Evolutionary conservation across 352 stramenopile species (phyloP).

Genomic region (Pythium vanterpoolii): DNA sequence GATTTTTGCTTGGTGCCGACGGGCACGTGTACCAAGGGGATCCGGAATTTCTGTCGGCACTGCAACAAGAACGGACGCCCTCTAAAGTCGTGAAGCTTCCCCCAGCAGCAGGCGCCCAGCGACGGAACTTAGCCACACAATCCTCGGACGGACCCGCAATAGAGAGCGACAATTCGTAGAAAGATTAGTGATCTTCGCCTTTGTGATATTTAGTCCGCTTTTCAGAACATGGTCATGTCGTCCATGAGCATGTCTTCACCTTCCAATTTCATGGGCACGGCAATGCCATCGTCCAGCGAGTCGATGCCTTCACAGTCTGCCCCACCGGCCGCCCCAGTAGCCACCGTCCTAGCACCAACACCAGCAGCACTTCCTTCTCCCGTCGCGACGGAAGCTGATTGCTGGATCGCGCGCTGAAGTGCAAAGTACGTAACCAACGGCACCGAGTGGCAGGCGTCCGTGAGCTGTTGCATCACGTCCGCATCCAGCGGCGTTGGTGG

Average conservation of each 20-base stretch:
- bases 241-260: slow-evolving; percentile 81
- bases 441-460: slow-evolving; percentile 62
- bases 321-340: slow-evolving; percentile 21
- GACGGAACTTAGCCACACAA: slow-evolving; percentile 17
- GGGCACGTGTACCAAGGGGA: slow-evolving; percentile 82
- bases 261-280: slow-evolving; percentile 79
- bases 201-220: slow-evolving; percentile 13
- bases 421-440: slow-evolving; percentile 76
- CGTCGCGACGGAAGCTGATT: background rate
- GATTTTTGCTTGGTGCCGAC: slow-evolving; percentile 78
- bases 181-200: background rate
- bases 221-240: slow-evolving; percentile 85
- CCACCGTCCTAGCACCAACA: background rate
- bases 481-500: slow-evolving; percentile 34
- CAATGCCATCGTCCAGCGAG: slow-evolving; percentile 67
- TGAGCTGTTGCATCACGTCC: slow-evolving; percentile 49
- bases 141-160: background rate
- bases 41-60: slow-evolving; percentile 42
- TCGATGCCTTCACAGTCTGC: slow-evolving; percentile 78
- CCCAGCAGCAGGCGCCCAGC: slow-evolving; percentile 32
- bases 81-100: slow-evolving; percentile 46
- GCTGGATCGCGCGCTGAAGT: slow-evolving; percentile 42
- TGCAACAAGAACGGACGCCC: slow-evolving; percentile 42
- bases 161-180: slow-evolving; percentile 15
- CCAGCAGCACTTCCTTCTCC: slow-evolving; percentile 6